Base-by-base conservation (phyloP, 1,284 basidiomycete species). In the Leccinum cinnamomeum region DNA sequence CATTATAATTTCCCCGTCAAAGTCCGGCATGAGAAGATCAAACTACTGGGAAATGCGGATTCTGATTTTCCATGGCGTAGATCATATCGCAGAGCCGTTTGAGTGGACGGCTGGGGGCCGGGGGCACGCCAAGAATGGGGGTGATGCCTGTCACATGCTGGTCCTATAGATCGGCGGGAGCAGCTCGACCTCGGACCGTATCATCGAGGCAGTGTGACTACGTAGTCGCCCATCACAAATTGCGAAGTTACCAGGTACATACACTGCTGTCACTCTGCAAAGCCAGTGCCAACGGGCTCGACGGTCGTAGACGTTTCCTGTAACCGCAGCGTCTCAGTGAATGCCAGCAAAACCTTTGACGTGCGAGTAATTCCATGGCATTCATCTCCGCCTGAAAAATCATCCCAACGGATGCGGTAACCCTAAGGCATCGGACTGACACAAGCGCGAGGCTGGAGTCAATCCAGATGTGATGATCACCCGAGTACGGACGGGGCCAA, bases 11-110 rank as follows among this genome's bases (percentile, higher is more conserved):
- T 54, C 12, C 12, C 60, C 65, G 56, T 57, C 50, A 54, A 67
- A 50, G 39, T 20, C 69, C 67, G 64, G 55, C 14, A 8, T 53
- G 18, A 20, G 61, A 60, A 67, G 58, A 64, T 69, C 62, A 33
- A 16, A 53, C 46, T 25, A 25, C 23, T 14, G 30, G 39, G 51
- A 35, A 58, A 58, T 53, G 50, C 53, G 65, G 55, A 57, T 39
- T 56, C 44, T 25, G 60, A 64, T 61, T 60, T 67, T 37, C 67
- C 33, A 3, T 44, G 11, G 41, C 14, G 65, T 35, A 61, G 58
- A 69, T 67, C 67, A 46, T 14, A 37, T 62, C 50, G 50, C 50
- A 53, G 16, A n/a, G 46, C 46, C 8, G n/a, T 44, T 44, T 10
- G 20, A 48, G 46, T 23, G 11, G 46, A 23, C 12, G 18, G 18